Evolutionary conservation across 2,329 filamentous ascomycete species (phyloP).

Genomic region (Trichoderma arundinaceum): DNA sequence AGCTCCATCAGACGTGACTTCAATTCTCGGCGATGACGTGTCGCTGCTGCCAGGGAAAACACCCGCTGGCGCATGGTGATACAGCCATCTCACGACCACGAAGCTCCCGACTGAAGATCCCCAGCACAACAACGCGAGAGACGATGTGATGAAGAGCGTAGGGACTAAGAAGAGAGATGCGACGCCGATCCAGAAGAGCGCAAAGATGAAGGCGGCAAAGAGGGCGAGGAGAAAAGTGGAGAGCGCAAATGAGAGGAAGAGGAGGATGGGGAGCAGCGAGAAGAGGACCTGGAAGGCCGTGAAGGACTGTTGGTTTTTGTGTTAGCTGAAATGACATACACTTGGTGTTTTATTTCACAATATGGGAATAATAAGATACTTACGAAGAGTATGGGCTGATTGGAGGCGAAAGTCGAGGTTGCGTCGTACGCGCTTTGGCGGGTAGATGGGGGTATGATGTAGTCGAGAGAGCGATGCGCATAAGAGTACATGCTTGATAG

Average conservation of each 20-base stretch:
- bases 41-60: slow-evolving; percentile 1
- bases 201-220: slow-evolving; percentile 66
- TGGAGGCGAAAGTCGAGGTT: slow-evolving; percentile 60
- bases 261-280: slow-evolving; percentile 67
- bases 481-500: slow-evolving; percentile 44
- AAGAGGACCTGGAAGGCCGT: slow-evolving; percentile 68
- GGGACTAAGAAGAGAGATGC: slow-evolving; percentile 72
- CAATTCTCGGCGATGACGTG: not conserved
- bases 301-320: slow-evolving; percentile 58
- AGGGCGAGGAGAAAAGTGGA: slow-evolving; percentile 68
- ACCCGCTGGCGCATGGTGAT: slow-evolving; percentile 43
- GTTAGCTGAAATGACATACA: not conserved
- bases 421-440: slow-evolving; percentile 62
- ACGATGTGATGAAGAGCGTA: slow-evolving; percentile 68
- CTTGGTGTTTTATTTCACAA: not conserved
- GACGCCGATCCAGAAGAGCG: slow-evolving; percentile 69
- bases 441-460: slow-evolving; percentile 63
- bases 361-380: slow-evolving; percentile 40
- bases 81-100: slow-evolving; percentile 54
- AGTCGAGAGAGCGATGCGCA: slow-evolving; percentile 53
- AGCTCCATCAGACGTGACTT: not conserved
- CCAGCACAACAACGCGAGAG: slow-evolving; percentile 68
- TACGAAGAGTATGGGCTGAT: slow-evolving; percentile 74
- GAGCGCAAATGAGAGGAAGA: slow-evolving; percentile 71
- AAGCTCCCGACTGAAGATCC: slow-evolving; percentile 69